Evolutionary conservation across 1,284 basidiomycete species (phyloP), one percentile per base, ranked within the genome.

Genomic region (Sanghuangporus sanghuang): DNA sequence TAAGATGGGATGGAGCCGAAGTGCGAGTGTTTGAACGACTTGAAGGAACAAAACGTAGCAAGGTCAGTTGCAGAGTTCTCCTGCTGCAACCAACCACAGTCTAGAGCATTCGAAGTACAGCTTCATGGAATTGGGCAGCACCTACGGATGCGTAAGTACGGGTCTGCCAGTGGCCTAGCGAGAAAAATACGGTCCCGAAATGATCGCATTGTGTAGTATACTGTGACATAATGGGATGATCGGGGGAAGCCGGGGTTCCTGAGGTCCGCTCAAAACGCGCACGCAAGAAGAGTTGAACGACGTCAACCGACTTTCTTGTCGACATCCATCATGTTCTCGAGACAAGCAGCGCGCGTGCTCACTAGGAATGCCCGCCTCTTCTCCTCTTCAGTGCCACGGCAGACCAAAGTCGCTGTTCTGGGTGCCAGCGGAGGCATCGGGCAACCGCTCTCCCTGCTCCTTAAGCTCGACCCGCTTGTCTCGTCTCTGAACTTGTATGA

Each of bases 351-450:
- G 70, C 85, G 84, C 68, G 72, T 80, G 46, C 70, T 81, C 52
- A 68, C 78, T 61, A 70, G 81, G 61, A 76, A 73, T 62, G 72
- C 82, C 59, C 86, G 92, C 70, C 77, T 83, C 67, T 96, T 96
- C 82, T 93, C 92, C 62, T 86, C 92, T 49, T 90, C 90, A 55
- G 81, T 85, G 40, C 73, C 85, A 58, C 83, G 86, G 72, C 84
- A 85, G 72, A 89, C 86, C 65, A 92, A 92, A 78, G 93, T 95
- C 73, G 89, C 91, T 57, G 93, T 96, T 59, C 90, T 96, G 74
- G 94, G 94, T 72, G 94, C 94, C 67, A 92, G 90, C 71, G 92
- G 92, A 82, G 94, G 94, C 77, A 96, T 96, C 73, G 93, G 93
- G 73, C 93, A 96, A 76, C 92, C 92, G 71, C 81, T 96, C 70